Evolutionary conservation across 768 basidiomycete species (phyloP).

Genomic region (Omphalotus guepiniiformis): DNA sequence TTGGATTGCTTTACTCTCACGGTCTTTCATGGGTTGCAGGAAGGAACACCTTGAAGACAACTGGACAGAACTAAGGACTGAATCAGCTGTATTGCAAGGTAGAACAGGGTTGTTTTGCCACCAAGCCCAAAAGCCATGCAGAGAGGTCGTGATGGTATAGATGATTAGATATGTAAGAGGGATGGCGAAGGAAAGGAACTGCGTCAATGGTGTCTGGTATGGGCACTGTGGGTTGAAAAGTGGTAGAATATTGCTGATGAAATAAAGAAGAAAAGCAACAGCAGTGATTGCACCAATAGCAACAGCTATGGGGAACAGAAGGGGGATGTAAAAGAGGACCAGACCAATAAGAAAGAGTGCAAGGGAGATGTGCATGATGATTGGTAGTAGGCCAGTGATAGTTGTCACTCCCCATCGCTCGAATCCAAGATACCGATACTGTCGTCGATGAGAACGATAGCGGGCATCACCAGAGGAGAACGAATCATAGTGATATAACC

Average conservation of each 20-base stretch:
- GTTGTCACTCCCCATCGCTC: constrained; percentile 7
- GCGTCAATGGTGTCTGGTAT: constrained; percentile 10
- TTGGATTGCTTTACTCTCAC: too few species aligned
- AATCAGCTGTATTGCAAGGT: too few species aligned
- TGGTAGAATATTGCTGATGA: constrained; percentile 8
- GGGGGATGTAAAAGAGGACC: constrained; percentile 8
- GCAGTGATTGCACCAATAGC: constrained; percentile 1
- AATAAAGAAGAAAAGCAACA: constrained; percentile 6
- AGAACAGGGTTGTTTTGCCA: too few species aligned
- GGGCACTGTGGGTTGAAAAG: constrained; percentile 11
- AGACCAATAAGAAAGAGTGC: constrained; percentile 14
- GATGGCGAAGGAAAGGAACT: too few species aligned
- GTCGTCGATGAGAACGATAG: constrained; percentile 1
- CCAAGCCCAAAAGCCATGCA: too few species aligned
- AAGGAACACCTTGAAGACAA: too few species aligned
- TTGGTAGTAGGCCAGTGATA: constrained; percentile 13
- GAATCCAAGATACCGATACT: constrained; percentile 7
- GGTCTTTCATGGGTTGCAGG: too few species aligned
- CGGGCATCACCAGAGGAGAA: constrained; percentile 5
- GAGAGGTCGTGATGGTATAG: too few species aligned
- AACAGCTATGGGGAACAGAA: constrained; percentile 2
- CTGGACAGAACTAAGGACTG: too few species aligned
- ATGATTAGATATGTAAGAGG: too few species aligned
- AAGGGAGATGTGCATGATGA: constrained; percentile 15
- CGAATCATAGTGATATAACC: constrained; percentile 3